Conservation (phyloP, 371 early-diverging fungal species). For the Mortierella sp. region DNA sequence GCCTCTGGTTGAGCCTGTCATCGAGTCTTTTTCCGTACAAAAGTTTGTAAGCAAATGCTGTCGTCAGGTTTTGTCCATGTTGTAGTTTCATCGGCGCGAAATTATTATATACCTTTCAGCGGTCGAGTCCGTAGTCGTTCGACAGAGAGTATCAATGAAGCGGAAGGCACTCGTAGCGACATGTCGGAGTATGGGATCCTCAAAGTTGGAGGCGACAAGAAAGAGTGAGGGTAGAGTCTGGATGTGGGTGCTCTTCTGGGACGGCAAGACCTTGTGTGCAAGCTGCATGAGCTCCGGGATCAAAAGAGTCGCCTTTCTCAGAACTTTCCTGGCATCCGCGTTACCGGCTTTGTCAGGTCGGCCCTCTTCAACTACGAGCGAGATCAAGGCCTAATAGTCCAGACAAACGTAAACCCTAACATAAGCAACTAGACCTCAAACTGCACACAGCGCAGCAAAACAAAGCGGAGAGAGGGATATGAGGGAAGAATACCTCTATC, state of each 20-base stretch:
- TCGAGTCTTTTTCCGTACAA: constrained; percentile 4
- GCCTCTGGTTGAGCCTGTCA: constrained; percentile 42
- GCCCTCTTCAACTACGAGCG: constrained; percentile 56
- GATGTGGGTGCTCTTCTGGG: constrained; percentile 30
- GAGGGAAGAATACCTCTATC: constrained; percentile 65
- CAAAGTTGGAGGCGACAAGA: constrained; percentile 79
- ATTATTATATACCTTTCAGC: constrained; percentile 40
- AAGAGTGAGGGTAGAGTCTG: constrained; percentile 82
- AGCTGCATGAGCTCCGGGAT: constrained; percentile 84
- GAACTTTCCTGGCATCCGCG: constrained; percentile 24
- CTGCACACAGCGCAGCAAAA: too few relatives aligned
- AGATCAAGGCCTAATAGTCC: constrained; percentile 57
- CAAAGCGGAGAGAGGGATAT: not conserved
- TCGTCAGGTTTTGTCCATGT: too few relatives aligned
- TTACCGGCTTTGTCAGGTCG: constrained; percentile 9
- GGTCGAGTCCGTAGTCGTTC: constrained; percentile 52
- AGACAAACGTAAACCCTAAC: too few relatives aligned
- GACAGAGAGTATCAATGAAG: constrained; percentile 71
- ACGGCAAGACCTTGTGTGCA: constrained; percentile 74
- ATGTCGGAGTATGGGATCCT: constrained; percentile 80
- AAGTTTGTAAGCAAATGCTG: too few relatives aligned
- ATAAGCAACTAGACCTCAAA: too few relatives aligned
- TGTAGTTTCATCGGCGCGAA: too few relatives aligned
- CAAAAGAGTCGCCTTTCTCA: constrained; percentile 74
- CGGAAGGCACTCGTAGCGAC: constrained; percentile 78